Base-by-base conservation (phyloP, 176 grass and related monocot genomes). In the Tillandsia leiboldiana region DNA sequence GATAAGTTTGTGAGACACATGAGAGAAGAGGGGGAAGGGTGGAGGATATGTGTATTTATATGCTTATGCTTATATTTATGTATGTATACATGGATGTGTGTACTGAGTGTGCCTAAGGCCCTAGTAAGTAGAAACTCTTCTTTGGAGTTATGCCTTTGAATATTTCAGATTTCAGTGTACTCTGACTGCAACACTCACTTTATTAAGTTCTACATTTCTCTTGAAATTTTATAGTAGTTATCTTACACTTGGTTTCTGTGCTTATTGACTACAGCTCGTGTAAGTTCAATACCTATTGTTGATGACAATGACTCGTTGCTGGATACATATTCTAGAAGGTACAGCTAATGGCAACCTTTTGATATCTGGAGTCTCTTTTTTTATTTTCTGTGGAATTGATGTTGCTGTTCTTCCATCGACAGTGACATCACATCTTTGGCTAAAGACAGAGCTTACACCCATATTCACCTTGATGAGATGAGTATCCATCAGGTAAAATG, bases 361-460 rank as follows among this genome's bases (percentile, higher is more conserved):
- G 13, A 68, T 75, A 7, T 47, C 59, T 22, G 24, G 33, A 20
- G 14, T 12, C 48, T 62, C 12, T 59, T 56, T 13, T 48, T 58
- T n/a, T 66, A 58, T 15, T 15, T 57, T 13, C 49, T 29, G 9
- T 67, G 50, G 23, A 51, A 20, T 8, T 75, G 47, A 12, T 48
- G 49, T 62, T 72, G 63, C 66, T 11, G 77, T 75, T 50, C 12
- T 78, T 88, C 50, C 13, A 71, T 89, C 69, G 10, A 70, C 51
- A 99, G 95, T 90, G 95, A 99, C 85, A 99, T 99, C 56, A 99
- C 95, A 75, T 84, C 95, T 77, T 84, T 99, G 42, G 95, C 95
- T 63, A 99, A 99, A 88, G 90, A 99, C 80, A 99, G 78, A 84
- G 80, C 87, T 65, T 99, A 99, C 76, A 77, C 95, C 48, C 90